Base-by-base conservation (phyloP, 2,329 filamentous ascomycete species). In the Penicillium sp. region DNA sequence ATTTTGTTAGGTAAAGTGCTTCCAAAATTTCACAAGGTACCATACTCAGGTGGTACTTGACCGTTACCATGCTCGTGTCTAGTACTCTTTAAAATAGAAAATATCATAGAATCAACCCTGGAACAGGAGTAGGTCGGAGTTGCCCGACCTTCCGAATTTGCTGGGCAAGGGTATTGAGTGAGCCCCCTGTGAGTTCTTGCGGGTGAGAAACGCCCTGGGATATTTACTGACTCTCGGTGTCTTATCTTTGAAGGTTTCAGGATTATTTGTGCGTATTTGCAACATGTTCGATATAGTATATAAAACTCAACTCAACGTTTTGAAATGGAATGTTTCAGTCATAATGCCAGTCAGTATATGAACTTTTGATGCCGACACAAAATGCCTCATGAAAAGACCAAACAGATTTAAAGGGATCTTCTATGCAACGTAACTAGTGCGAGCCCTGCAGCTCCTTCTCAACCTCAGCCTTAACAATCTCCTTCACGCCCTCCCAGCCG, bases 381-480 rank as follows among this genome's bases (percentile, higher is more conserved):
- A 11, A 13, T 22, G 35, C 16, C 35, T 13, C 20, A 13, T 2
- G 10, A 11, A 38, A 38, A 38, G 18, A 18, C 33, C 5, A 36
- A 36, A 7, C 33, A 20, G 16, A 20, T 3, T 22, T 2, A 11
- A 38, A 20, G 10, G 9, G 9, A 38, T 38, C 16, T 20, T 38
- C 10, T 38, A 38, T 38, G 35, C 35, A 38, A 33, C 8, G 14
- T 13, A 38, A 41, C 42, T 61, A 65, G 36, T 60, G 59, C 49
- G 54, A 48, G n/a, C 63, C 62, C 47, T 67, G 57, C 48, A 65
- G 51, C 55, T 74, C 72, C 62, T 69, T 66, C 46, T 72, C 85
- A 8, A 95, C 88, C 70, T 92, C 84, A 55, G 81, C 79, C 69
- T 86, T 84, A 5, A 96, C 85, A 57, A 95, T 80, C 63, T 86